A percentile compares a stretch with the other conserved stretches of the same genome.
These are phyloP conservation scores for Boletus pseudo-olivaceus DNA, from an alignment of 768 basidiomycete genomes.

Conservation along the genomic window DNA sequence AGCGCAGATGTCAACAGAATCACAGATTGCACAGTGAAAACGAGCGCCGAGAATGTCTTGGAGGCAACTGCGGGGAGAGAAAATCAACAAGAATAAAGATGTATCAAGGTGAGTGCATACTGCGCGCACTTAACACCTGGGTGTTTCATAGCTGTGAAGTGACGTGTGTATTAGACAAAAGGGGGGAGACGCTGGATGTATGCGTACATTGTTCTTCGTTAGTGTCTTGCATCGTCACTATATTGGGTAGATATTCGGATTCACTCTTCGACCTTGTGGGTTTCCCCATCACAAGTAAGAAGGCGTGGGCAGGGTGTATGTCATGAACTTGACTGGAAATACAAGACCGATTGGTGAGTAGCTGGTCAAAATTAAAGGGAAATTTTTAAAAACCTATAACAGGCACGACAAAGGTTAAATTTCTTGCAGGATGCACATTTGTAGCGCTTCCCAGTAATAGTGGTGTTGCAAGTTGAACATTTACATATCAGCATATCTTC, in stretches of 20 bases:
- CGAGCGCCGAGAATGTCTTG: constrained; percentile 89
- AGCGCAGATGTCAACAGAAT: constrained; percentile 78
- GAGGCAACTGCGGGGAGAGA: constrained; percentile 57
- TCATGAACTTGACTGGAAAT: constrained; percentile 77
- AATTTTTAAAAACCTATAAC: constrained; percentile 59
- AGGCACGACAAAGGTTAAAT: constrained; percentile 78
- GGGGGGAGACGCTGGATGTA: neutral
- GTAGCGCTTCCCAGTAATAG: constrained; percentile 62
- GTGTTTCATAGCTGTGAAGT: constrained; percentile 61
- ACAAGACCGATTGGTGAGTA: neutral
- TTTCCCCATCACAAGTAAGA: constrained; percentile 75
- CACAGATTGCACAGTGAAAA: constrained; percentile 90
- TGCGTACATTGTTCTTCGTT: constrained; percentile 61
- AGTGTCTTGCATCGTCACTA: constrained; percentile 33
- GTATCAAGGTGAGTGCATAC: constrained; percentile 43
- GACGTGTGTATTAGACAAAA: constrained; percentile 1
- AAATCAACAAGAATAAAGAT: neutral
- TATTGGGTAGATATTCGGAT: constrained; percentile 31
- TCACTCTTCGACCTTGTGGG: constrained; percentile 40
- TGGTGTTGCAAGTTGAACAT: constrained; percentile 80
- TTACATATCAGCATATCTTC: constrained; percentile 58
- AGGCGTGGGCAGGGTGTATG: constrained; percentile 85
- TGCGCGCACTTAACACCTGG: constrained; percentile 83
- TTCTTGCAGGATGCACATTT: constrained; percentile 82
- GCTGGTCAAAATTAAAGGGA: neutral